Percentiles rank a stretch among this genome's conserved stretches.
Conservation (phyloP, 2,329 filamentous ascomycete genomes). For the Arthrobotrys sphaeroides region DNA sequence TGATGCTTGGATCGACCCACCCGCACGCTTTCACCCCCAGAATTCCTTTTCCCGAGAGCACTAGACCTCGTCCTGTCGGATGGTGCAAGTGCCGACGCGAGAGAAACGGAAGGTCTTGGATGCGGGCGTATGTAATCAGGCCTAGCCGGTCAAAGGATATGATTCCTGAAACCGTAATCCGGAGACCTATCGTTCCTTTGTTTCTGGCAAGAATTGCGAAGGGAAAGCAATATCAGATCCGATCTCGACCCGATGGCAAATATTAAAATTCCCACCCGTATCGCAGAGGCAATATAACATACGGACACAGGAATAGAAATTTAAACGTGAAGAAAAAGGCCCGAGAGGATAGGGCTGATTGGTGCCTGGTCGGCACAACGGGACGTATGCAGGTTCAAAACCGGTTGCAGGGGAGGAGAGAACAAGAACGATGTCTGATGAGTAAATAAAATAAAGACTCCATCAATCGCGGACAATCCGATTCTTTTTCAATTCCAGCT, state of each 20-base stretch:
- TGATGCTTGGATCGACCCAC: constrained; percentile 53
- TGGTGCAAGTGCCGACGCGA: constrained; percentile 46
- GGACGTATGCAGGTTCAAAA: constrained; percentile 40
- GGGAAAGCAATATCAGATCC: constrained; percentile 18
- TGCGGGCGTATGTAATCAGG: constrained; percentile 42
- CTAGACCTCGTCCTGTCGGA: constrained; percentile 23
- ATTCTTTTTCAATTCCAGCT: constrained; percentile 2
- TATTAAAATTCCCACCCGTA: neutral
- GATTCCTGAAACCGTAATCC: constrained; percentile 42
- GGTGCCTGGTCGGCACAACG: constrained; percentile 23
- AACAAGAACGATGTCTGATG: constrained; percentile 15
- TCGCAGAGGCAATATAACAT: neutral
- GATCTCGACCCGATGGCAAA: constrained; percentile 14
- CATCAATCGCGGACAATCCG: constrained; percentile 7
- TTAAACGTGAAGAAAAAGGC: constrained; percentile 3
- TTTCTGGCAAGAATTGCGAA: constrained; percentile 24
- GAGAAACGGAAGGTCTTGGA: constrained; percentile 30
- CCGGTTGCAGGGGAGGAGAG: constrained; percentile 5
- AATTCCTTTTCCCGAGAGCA: constrained; percentile 12
- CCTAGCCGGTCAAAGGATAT: constrained; percentile 13
- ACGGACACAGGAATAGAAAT: neutral
- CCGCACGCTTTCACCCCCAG: constrained; percentile 33
- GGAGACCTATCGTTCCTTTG: neutral
- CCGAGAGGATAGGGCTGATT: constrained; percentile 40
- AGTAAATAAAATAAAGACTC: constrained; percentile 14